Base-by-base conservation (phyloP, 1,139 yeast genomes). In the Yamadazyma friedrichii region DNA sequence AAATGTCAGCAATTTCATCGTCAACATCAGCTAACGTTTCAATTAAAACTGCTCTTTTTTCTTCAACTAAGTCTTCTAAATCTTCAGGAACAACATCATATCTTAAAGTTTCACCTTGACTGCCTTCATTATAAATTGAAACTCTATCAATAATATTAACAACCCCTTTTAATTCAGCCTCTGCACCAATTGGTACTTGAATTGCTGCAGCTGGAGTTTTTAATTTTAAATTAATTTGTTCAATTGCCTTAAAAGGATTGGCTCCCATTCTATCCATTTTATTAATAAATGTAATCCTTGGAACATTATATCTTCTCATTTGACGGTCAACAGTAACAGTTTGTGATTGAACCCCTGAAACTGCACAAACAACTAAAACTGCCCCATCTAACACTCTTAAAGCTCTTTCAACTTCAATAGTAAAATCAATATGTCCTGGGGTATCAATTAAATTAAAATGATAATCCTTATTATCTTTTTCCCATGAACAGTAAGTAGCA, bases 251-350 rank as follows among this genome's bases (percentile, higher is more conserved):
- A 83, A 95, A 93, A 16, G 98, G 98, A 39, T 51, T 84, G 43
- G 98, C 89, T 50, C 98, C 98, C 96, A 93, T 88, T 62, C 98
- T 82, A 67, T 93, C 98, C 98, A 93, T 91, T 72, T 93, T 93
- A 70, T 93, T 93, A 64, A 93, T 86, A 57, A 93, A 94, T 10
- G 98, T 93, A 43, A 94, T 77, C 62, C 98, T 81, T 43, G 98
- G 98, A 58, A 93, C 96, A 61, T 93, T 89, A 67, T 93, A 94
- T 62, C 98, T 84, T 57, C 96, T 83, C 98, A 94, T 94, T 71
- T 93, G 98, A 63, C 98, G 84, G 65, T 93, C 98, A 39, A 93
- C 98, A 38, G 98, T 93, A 46, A 93, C 96, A 13, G 98, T 93
- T 68, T 93, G 98, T 6, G 96, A 88, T 68, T 93, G 98, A 39